Evolutionary conservation across 2,329 filamentous ascomycete genomes (phyloP).

Genomic region (Stagonosporopsis tanaceti): DNA sequence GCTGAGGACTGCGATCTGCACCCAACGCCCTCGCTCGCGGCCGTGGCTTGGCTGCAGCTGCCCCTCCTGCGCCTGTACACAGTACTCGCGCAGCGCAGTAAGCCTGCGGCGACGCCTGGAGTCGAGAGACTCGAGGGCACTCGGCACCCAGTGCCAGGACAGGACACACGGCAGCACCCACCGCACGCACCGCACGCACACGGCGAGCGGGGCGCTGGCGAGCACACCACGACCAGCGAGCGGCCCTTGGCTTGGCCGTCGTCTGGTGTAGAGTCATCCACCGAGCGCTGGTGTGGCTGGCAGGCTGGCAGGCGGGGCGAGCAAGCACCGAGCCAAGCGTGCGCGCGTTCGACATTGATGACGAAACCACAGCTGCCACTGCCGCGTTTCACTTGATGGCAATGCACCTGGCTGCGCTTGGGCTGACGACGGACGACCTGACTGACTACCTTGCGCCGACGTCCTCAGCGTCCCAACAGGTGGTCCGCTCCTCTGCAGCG

Average conservation of each 20-base stretch:
- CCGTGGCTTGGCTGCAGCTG: conserved; percentile 19
- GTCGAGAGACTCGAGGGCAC: too few relatives aligned
- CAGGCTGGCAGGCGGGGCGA: too few relatives aligned
- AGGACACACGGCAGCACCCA: conserved; percentile 20
- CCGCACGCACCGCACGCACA: neutral
- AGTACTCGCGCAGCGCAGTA: conserved; percentile 2
- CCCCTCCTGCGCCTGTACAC: conserved; percentile 22
- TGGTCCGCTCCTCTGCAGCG: neutral
- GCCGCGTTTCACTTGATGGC: conserved; percentile 40
- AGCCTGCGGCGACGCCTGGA: conserved; percentile 23
- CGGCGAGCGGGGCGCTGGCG: conserved; percentile 19
- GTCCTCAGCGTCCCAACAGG: conserved; percentile 18
- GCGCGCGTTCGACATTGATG: conserved; percentile 24
- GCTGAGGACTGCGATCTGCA: conserved; percentile 26
- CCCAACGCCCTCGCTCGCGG: conserved; percentile 26
- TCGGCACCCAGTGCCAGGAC: neutral
- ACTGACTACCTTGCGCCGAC: neutral
- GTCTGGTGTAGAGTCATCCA: neutral
- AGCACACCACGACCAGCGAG: neutral
- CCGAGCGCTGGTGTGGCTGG: neutral
- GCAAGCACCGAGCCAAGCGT: neutral
- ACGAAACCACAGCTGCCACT: conserved; percentile 30
- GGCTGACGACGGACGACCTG: conserved; percentile 10
- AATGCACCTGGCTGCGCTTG: conserved; percentile 22
- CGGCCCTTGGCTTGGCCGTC: conserved; percentile 21